These are phyloP conservation scores for Boletus sp. DNA, from an alignment of 768 basidiomycete genomes.

Conservation along the genomic window DNA sequence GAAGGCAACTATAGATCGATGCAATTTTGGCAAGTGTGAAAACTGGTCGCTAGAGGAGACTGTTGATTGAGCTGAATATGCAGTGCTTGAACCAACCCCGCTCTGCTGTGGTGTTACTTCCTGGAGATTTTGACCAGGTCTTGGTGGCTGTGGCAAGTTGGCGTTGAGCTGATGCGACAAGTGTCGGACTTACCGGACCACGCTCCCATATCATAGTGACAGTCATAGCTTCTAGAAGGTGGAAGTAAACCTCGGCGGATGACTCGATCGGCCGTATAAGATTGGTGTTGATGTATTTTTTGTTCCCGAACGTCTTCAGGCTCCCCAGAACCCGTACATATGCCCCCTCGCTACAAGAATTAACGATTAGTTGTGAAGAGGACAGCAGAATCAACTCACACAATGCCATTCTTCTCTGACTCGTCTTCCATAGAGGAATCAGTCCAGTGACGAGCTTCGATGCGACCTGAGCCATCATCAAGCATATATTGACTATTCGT, in stretches of 20 bases:
- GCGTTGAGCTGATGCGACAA: not conserved
- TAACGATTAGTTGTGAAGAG: not conserved
- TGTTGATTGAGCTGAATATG: conserved; percentile 41
- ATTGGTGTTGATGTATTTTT: conserved; percentile 76
- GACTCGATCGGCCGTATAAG: conserved; percentile 69
- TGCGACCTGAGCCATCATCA: conserved; percentile 81
- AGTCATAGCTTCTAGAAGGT: conserved; percentile 71
- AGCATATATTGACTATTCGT: conserved; percentile 80
- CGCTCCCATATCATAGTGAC: conserved; percentile 63
- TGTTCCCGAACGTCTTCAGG: conserved; percentile 78
- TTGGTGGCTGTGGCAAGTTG: conserved; percentile 29
- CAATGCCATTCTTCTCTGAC: conserved; percentile 45
- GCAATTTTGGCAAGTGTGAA: conserved; percentile 53
- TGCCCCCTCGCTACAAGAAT: conserved; percentile 54
- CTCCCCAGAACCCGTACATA: conserved; percentile 81
- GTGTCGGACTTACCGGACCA: conserved; percentile 52
- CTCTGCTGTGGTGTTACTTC: conserved; percentile 8
- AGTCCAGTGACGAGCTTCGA: conserved; percentile 81
- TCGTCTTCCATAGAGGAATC: conserved; percentile 62
- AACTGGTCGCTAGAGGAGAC: conserved; percentile 42
- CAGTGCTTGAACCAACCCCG: conserved; percentile 30
- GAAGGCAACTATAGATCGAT: conserved; percentile 64
- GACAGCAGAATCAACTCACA: conserved; percentile 27
- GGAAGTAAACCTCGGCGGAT: conserved; percentile 76
- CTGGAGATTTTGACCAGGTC: conserved; percentile 27